Evolutionary conservation across 2,329 filamentous ascomycete genomes (phyloP), one percentile per base, ranked within the genome.

Genomic region (Fonsecaea multimorphosa): DNA sequence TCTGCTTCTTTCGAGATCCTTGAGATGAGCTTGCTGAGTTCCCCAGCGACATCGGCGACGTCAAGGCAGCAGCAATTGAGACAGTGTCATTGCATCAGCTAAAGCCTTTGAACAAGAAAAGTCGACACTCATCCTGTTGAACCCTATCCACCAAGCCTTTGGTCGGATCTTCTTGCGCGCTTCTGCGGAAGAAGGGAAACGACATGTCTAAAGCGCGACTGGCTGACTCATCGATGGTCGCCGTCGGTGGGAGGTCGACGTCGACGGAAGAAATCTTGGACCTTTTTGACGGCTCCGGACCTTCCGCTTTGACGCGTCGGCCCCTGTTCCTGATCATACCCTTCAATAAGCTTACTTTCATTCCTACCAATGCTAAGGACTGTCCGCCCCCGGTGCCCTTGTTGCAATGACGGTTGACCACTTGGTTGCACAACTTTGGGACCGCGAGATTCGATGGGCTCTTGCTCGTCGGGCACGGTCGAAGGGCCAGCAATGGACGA

Each of bases 261-360:
- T 77, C 93, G 86, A 73, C 95, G 86, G 83, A 99, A 99, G 79
- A 98, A 97, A 80, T 99, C 94, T 93, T 99, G 98, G 44, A 99
- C 95, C 75, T 92, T 89, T 76, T 93, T 90, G 14, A 93, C 93
- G 2, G 93, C 91, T 63, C 92, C 92, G 70, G 89, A 94, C 77
- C 91, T 96, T 52, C 94, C 94, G 34, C 89, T 89, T 74, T 93
- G 89, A 59, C 89, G 86, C 57, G 87, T 85, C 24, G 75, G 74
- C 49, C 80, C 77, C 19, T 77, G 75, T 71, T 92, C 90, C 68
- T 88, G 86, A 66, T 97, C 92, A 76, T 96, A 97, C 1, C 91
- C 92, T 73, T 97, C 93, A 1, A 86, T 89, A 72, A 99, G 97
- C 70, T 87, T 89, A 63, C 93, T 88, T 78, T 94, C 93, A 77